phyloP scores from a whole-genome alignment of 164 flowering plant species.

The Tetracentron sinense region DNA sequence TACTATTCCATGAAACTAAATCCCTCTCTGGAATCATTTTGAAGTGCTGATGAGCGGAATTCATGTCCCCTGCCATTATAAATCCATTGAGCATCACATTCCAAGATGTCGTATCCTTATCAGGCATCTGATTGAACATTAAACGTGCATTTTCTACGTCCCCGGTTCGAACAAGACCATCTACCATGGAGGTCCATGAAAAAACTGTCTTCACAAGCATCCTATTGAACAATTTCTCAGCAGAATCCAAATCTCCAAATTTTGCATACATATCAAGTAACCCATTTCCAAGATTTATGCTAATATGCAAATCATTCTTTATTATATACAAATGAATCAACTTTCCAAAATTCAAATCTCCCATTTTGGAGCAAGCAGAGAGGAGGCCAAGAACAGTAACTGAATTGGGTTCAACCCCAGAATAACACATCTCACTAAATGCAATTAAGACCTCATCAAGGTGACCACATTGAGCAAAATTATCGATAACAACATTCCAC shows the following conservation, averaged over 20 bases:
- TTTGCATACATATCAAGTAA: constrained; percentile 15
- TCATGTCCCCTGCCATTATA: constrained; percentile 6
- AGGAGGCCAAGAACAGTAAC: constrained; percentile 15
- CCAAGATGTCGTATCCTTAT: constrained; percentile 19
- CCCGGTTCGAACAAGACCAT: constrained; percentile 12
- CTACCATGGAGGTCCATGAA: constrained; percentile 17
- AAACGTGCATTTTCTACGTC: constrained; percentile 8
- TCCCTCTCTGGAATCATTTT: constrained; percentile 19
- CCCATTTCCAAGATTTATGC: constrained; percentile 14
- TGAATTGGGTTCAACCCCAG: constrained; percentile 17
- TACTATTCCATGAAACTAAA: constrained; percentile 26
- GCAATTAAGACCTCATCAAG: constrained; percentile 12
- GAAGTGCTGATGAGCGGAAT: constrained; percentile 9
- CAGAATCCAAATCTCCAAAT: constrained; percentile 10
- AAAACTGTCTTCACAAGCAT: constrained; percentile 13
- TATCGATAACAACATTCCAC: constrained; percentile 22
- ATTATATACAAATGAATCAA: constrained; percentile 15
- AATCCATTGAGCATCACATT: constrained; percentile 17
- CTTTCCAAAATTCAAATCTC: constrained; percentile 11
- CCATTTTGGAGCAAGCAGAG: constrained; percentile 11
- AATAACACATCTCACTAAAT: constrained; percentile 13
- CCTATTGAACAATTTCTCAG: constrained; percentile 13
- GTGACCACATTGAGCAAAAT: constrained; percentile 12
- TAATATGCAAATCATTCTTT: constrained; percentile 10
- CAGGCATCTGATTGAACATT: constrained; percentile 19